A percentile compares a stretch with the other conserved stretches of the same genome.
These are phyloP conservation scores for Yamadazyma insecticola DNA, from an alignment of 805 yeast genomes.

Conservation along the genomic window DNA sequence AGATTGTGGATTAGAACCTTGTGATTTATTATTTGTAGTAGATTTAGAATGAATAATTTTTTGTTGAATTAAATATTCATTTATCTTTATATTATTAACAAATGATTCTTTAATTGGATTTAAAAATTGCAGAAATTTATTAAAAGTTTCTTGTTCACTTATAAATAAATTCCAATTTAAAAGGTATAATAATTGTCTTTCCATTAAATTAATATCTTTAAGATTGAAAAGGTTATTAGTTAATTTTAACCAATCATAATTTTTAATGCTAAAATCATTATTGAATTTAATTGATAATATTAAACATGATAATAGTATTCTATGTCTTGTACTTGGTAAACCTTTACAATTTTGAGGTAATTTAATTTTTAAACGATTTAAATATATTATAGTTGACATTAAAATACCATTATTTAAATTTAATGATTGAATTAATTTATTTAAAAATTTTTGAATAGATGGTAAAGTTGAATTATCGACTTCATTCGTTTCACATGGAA, in stretches of 20 bases:
- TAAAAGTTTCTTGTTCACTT: conserved; percentile 38
- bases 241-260: conserved; percentile 74
- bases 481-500: conserved; percentile 42
- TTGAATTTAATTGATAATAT: conserved; percentile 70
- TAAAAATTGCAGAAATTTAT: conserved; percentile 41
- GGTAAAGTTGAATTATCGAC: conserved; percentile 47
- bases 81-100: conserved; percentile 29
- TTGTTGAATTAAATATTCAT: conserved; percentile 12
- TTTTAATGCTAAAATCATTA: conserved; percentile 76
- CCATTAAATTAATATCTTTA: conserved; percentile 76
- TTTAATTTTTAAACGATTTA: conserved; percentile 55
- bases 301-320: conserved; percentile 70
- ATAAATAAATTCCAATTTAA: conserved; percentile 67
- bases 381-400: conserved; percentile 65
- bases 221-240: conserved; percentile 67
- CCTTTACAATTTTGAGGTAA: conserved; percentile 73
- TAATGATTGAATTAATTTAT: conserved; percentile 66
- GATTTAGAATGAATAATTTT: conserved; percentile 2
- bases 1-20: conserved; percentile 1
- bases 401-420: conserved; percentile 79
- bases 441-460: conserved; percentile 69
- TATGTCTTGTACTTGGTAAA: conserved; percentile 73
- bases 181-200: conserved; percentile 64
- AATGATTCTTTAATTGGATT: conserved; percentile 46
- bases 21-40: conserved; percentile 2